Percentiles rank a stretch among this genome's conserved stretches.
Evolutionary conservation across 768 basidiomycete genomes (phyloP).

Genomic region (Panaeolus papilionaceus): DNA sequence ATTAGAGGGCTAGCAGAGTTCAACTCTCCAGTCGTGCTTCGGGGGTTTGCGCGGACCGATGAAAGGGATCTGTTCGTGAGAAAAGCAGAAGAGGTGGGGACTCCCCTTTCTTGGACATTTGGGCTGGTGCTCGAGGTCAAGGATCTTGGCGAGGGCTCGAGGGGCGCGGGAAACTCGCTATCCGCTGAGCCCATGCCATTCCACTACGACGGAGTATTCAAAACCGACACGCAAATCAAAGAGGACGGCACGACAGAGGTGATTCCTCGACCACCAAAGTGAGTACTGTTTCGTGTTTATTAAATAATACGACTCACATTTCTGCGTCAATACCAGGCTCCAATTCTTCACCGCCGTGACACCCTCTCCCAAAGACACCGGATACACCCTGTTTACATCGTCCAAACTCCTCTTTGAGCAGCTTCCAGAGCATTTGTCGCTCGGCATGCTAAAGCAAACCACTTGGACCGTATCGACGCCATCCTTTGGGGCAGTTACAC

Average conservation of each 20-base stretch:
- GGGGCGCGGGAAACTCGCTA: background rate
- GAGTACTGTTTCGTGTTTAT: too few species aligned
- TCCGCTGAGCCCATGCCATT: background rate
- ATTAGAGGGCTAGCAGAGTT: too few species aligned
- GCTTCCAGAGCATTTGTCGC: background rate
- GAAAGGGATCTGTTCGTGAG: background rate
- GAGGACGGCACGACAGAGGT: background rate
- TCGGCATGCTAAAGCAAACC: background rate
- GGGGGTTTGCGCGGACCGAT: background rate
- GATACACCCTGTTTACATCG: background rate
- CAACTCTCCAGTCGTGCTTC: too few species aligned
- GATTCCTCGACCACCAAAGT: background rate
- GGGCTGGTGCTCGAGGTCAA: background rate
- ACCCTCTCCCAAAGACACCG: background rate
- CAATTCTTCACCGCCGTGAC: constrained; percentile 2
- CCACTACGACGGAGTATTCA: constrained; percentile 2
- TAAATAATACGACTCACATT: background rate
- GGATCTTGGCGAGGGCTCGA: constrained; percentile 3
- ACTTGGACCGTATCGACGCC: background rate
- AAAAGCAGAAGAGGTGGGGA: background rate
- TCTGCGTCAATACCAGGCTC: background rate
- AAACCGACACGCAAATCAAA: background rate
- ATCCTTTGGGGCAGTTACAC: background rate
- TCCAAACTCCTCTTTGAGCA: background rate
- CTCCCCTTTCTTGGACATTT: background rate